Evolutionary conservation across 2,329 filamentous ascomycete species (phyloP), one percentile per base, ranked within the genome.

Genomic region (Sarocladium strictum): DNA sequence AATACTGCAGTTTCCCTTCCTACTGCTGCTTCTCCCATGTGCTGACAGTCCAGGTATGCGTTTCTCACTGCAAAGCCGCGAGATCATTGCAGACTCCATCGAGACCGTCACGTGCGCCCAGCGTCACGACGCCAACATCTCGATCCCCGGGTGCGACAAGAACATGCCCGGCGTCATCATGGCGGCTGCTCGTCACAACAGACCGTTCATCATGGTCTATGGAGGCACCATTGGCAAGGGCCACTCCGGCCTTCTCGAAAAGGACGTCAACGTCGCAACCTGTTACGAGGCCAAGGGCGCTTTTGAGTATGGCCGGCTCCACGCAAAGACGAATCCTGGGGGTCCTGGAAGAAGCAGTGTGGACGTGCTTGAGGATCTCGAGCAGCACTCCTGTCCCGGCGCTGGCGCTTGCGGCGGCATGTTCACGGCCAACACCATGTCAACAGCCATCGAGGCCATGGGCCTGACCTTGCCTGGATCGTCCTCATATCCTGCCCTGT

Each of bases 381-480:
- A 92, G 72, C 76, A 76, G 58, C 80, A 94, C 64, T 85, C 90
- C 2, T 96, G 91, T 55, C 72, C 72, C 43, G 73, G 73, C 27
- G 68, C 69, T 38, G 88, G 88, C 38, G 88, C 87, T 33, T 92
- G 88, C 60, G 87, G 87, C 60, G 88, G 88, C 61, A 92, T 96
- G 91, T 96, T 91, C 73, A 96, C 91, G 1, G 91, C 91, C 60
- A 96, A 96, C 72, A 96, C 90, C 23, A 93, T 96, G 89, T 89
- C 90, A 3, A 93, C 89, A 0, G 89, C 89, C n/a, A 90, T 96
- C 59, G 90, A 96, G 74, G 89, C 89, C 32, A 90, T 96, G 79
- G 91, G 91, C 24, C 85, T 93, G 80, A 89, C 85, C 0, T 77
- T 96, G 7, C 90, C 91, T 0, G 90, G 90, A 1, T 94, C 89